Evolutionary conservation across 345 rosid genomes (phyloP).

Genomic region (Populus pruinosa): DNA sequence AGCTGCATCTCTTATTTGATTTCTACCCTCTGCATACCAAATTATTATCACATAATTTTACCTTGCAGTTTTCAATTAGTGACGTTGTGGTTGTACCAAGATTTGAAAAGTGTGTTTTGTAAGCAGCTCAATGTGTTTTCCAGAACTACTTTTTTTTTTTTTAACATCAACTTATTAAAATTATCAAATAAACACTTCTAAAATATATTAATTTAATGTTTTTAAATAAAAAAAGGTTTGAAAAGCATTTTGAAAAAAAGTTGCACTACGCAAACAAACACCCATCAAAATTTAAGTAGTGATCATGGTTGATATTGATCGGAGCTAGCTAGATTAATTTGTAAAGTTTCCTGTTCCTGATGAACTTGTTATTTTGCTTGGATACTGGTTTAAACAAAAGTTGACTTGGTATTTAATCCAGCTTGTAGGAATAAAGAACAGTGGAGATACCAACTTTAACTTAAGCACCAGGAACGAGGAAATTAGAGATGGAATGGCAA

Average conservation of each 20-base stretch:
- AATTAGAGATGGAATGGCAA: constrained; percentile 33
- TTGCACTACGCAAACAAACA: too few species aligned
- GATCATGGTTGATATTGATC: not conserved
- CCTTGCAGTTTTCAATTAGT: not conserved
- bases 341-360: not conserved
- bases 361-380: not conserved
- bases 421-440: constrained; percentile 74
- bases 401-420: constrained; percentile 16
- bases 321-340: not conserved
- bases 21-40: not conserved
- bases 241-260: too few species aligned
- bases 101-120: not conserved
- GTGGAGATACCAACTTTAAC: constrained; percentile 53
- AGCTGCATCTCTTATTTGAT: not conserved
- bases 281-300: too few species aligned
- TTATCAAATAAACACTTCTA: too few species aligned
- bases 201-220: too few species aligned
- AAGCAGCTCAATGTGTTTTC: not conserved
- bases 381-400: not conserved
- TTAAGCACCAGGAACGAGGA: constrained; percentile 43
- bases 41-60: not conserved
- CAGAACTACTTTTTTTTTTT: too few species aligned
- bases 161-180: too few species aligned
- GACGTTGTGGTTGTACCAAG: not conserved
- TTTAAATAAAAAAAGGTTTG: too few species aligned